Evolutionary conservation across 2,329 filamentous ascomycete species (phyloP).

Genomic region (Colletotrichum euphorbiae): DNA sequence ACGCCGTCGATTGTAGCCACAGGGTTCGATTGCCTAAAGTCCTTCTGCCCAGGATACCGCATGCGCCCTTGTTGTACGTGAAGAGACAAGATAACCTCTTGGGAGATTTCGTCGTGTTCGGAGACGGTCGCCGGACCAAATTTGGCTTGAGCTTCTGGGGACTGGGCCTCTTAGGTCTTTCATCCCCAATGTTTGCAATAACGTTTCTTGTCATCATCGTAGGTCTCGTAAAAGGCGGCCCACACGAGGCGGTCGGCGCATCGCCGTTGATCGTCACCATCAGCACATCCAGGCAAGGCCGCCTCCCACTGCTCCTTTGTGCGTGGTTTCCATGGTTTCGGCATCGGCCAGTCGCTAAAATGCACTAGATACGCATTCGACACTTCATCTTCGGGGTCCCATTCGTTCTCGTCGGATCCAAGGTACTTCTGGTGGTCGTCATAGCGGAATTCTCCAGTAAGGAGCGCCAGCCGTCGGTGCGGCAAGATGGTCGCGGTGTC

Average conservation of each 20-base stretch:
- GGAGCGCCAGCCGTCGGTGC: constrained; percentile 70
- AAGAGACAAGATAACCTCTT: no score
- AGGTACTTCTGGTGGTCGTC: constrained; percentile 60
- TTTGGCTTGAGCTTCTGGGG: no score
- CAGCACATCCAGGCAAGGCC: constrained; percentile 23
- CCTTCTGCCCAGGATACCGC: no score
- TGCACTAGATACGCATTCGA: constrained; percentile 75
- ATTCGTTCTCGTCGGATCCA: constrained; percentile 63
- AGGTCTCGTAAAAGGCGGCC: constrained; percentile 27
- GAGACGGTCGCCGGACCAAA: no score
- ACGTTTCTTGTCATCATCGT: constrained; percentile 15
- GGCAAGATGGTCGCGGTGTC: constrained; percentile 71
- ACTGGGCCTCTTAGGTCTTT: neutral
- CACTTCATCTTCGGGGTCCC: constrained; percentile 65
- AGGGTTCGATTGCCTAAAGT: no score
- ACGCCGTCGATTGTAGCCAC: no score
- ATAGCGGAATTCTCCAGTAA: constrained; percentile 72
- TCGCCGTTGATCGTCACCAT: neutral
- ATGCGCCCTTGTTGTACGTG: no score
- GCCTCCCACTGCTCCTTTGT: constrained; percentile 29
- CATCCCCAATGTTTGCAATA: constrained; percentile 25
- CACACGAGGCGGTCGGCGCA: constrained; percentile 32
- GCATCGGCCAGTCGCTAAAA: constrained; percentile 78
- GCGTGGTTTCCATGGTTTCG: constrained; percentile 64
- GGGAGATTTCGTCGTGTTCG: no score